phyloP scores from a whole-genome alignment of 768 basidiomycete genomes.

The Mrakia hoshinonis region DNA sequence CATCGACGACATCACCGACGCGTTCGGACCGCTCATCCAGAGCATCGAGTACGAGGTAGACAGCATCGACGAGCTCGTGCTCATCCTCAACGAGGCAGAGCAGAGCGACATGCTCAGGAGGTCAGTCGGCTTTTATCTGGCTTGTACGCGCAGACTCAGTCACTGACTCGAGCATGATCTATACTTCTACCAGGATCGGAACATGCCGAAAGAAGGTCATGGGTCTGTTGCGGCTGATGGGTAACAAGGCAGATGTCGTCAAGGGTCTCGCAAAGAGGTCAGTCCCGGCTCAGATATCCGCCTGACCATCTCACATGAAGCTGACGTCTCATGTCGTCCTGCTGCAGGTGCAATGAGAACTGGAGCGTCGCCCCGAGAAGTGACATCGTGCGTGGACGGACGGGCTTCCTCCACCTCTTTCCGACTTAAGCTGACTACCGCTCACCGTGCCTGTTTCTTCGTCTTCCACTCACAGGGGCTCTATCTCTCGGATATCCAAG shows the following conservation, averaged over 20 bases:
- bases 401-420: background rate
- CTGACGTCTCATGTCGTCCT: no score
- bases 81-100: conserved; percentile 90
- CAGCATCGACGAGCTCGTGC: conserved; percentile 92
- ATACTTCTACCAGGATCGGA: conserved; percentile 58
- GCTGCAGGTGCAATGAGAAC: conserved; percentile 28
- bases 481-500: conserved; percentile 90
- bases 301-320: no score
- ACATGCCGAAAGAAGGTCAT: conserved; percentile 99
- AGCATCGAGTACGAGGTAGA: conserved; percentile 99
- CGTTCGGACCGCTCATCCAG: conserved; percentile 96
- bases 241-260: conserved; percentile 98
- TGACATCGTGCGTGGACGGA: conserved; percentile 53
- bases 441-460: background rate
- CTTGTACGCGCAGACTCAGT: background rate
- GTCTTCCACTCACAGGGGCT: conserved; percentile 55
- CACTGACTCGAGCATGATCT: background rate
- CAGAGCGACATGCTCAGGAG: conserved; percentile 94
- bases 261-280: conserved; percentile 82
- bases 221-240: conserved; percentile 92
- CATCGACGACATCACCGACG: conserved; percentile 99
- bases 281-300: no score
- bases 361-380: conserved; percentile 89
- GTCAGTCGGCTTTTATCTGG: conserved; percentile 37
- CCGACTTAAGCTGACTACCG: background rate